Conservation (phyloP, 805 yeast genomes). For the Lachancea dasiensis region DNA sequence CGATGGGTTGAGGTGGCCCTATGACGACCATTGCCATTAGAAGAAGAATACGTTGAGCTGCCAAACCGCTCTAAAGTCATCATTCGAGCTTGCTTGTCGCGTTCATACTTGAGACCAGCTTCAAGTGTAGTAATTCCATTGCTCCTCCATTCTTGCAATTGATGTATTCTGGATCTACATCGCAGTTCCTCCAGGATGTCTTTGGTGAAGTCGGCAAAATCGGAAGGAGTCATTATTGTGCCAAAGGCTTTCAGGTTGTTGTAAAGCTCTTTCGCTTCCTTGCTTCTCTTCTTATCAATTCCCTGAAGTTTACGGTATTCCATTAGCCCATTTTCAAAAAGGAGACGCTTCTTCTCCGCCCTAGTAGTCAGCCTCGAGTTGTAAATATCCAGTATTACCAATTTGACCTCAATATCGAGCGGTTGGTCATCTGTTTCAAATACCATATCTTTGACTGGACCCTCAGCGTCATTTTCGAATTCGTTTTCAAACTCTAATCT, state of each 20-base stretch:
- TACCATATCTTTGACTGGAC: conserved; percentile 88
- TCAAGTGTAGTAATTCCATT: conserved; percentile 84
- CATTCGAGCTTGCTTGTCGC: conserved; percentile 69
- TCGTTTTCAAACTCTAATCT: conserved; percentile 94
- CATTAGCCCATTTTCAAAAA: conserved; percentile 68
- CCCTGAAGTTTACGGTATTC: conserved; percentile 82
- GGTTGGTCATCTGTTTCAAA: conserved; percentile 91
- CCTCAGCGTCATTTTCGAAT: conserved; percentile 94
- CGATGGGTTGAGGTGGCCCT: conserved; percentile 28
- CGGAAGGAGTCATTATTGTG: conserved; percentile 70
- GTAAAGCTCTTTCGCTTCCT: conserved; percentile 81
- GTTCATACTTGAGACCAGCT: conserved; percentile 78
- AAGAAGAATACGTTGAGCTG: conserved; percentile 22
- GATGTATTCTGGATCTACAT: conserved; percentile 75
- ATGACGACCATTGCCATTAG: conserved; percentile 22
- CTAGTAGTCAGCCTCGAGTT: conserved; percentile 84
- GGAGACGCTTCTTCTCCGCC: conserved; percentile 83
- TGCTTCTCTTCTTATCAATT: conserved; percentile 75
- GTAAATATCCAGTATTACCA: conserved; percentile 82
- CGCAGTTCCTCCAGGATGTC: conserved; percentile 74
- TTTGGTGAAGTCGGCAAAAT: conserved; percentile 66
- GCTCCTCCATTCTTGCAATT: conserved; percentile 87
- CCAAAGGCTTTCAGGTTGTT: conserved; percentile 76
- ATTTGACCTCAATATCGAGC: conserved; percentile 82
- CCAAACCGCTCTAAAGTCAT: conserved; percentile 55